phyloP scores from a whole-genome alignment of 2,329 filamentous ascomycete genomes.

The Leptographium radiaticola region DNA sequence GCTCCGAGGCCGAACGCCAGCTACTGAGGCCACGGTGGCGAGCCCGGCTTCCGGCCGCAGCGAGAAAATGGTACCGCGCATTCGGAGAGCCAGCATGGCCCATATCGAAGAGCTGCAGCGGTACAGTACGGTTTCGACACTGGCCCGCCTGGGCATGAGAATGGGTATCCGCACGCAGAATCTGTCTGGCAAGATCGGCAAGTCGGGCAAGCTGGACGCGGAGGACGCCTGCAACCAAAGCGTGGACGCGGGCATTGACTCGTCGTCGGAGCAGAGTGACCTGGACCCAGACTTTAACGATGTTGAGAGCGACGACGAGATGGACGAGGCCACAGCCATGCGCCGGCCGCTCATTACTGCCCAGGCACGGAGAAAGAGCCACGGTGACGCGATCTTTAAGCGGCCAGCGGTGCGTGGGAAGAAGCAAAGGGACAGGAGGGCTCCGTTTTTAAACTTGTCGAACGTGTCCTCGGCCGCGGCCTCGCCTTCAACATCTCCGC shows the following conservation, averaged over 20 bases:
- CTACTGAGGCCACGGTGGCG: background rate
- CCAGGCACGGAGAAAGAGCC: slow-evolving; percentile 22
- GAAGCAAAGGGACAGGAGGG: slow-evolving; percentile 11
- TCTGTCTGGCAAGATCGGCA: slow-evolving; percentile 43
- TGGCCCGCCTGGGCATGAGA: slow-evolving; percentile 47
- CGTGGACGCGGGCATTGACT: slow-evolving; percentile 15
- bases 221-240: slow-evolving; percentile 14
- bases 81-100: slow-evolving; percentile 35
- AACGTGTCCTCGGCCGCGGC: background rate
- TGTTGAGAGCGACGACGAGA: slow-evolving; percentile 23
- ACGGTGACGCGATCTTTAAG: slow-evolving; percentile 24
- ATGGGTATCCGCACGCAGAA: slow-evolving; percentile 67
- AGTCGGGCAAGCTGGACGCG: slow-evolving; percentile 23
- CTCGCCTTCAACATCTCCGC: slow-evolving; percentile 1
- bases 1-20: slow-evolving; percentile 24
- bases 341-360: slow-evolving; percentile 10
- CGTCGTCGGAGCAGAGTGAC: slow-evolving; percentile 10
- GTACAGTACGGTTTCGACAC: slow-evolving; percentile 38
- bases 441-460: background rate
- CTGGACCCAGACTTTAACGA: slow-evolving; percentile 23
- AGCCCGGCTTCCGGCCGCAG: background rate
- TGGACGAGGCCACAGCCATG: slow-evolving; percentile 14
- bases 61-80: background rate
- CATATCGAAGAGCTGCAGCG: slow-evolving; percentile 50
- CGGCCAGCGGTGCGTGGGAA: slow-evolving; percentile 15